Conservation (phyloP, 2,329 filamentous ascomycete genomes). For the Cyphellophora europaea region DNA sequence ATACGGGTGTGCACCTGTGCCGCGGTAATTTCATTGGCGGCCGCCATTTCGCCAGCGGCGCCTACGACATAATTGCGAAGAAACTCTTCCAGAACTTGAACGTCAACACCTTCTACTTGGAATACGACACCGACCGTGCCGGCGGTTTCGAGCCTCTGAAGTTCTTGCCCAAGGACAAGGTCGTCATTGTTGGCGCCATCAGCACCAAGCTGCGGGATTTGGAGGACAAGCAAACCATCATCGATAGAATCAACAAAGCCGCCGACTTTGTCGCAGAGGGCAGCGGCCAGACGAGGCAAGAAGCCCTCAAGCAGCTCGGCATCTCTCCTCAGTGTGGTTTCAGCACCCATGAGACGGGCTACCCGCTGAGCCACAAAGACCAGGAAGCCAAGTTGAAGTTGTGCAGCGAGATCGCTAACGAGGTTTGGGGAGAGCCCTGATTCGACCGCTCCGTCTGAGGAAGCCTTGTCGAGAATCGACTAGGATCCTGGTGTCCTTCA, state of each 20-base stretch:
- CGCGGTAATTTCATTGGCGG: slow-evolving; percentile 51
- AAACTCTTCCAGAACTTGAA: slow-evolving; percentile 51
- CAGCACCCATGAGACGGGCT: slow-evolving; percentile 60
- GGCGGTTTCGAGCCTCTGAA: slow-evolving; percentile 53
- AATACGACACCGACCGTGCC: slow-evolving; percentile 52
- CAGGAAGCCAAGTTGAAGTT: slow-evolving; percentile 59
- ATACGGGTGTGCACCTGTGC: slow-evolving; percentile 64
- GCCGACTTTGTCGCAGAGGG: slow-evolving; percentile 59
- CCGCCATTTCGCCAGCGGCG: slow-evolving; percentile 52
- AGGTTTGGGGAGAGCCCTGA: slow-evolving; percentile 51
- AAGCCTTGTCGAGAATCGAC: neutral
- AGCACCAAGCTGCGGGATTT: slow-evolving; percentile 49
- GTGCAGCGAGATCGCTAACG: slow-evolving; percentile 57
- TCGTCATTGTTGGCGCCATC: slow-evolving; percentile 50
- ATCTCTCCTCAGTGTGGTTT: slow-evolving; percentile 60
- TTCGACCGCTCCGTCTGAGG: no score
- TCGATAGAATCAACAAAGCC: slow-evolving; percentile 43
- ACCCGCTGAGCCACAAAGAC: slow-evolving; percentile 55
- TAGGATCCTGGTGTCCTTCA: neutral
- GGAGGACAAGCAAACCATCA: slow-evolving; percentile 50
- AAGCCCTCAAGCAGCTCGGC: slow-evolving; percentile 54
- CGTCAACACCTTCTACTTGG: slow-evolving; percentile 54
- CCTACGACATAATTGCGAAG: slow-evolving; percentile 53
- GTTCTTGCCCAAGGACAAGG: slow-evolving; percentile 46
- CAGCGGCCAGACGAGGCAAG: slow-evolving; percentile 48